A percentile compares a stretch with the other conserved stretches of the same genome.
Conservation (phyloP, 2,329 filamentous ascomycete species). For the Ceratocystis destructans region DNA sequence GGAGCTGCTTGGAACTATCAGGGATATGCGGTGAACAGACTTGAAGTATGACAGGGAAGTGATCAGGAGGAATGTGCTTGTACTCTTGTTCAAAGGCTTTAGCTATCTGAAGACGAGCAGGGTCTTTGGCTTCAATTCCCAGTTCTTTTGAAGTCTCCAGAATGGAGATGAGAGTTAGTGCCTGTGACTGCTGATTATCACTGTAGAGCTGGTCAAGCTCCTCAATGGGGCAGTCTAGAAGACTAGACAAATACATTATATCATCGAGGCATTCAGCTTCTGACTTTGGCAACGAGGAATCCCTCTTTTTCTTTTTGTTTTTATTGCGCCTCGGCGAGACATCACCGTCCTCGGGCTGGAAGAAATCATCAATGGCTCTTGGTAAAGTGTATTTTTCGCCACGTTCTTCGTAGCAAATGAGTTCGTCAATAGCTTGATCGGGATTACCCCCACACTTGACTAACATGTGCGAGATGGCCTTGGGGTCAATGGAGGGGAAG, state of each 20-base stretch:
- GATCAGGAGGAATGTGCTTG: constrained; percentile 32
- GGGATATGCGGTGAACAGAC: constrained; percentile 26
- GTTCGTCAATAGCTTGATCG: constrained; percentile 54
- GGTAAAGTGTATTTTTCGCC: constrained; percentile 26
- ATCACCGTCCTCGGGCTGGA: constrained; percentile 38
- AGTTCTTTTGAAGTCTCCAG: constrained; percentile 32
- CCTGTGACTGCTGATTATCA: constrained; percentile 28
- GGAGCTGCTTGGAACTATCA: constrained; percentile 30
- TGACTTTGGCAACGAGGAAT: neutral
- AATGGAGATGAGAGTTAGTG: constrained; percentile 31
- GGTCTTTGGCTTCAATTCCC: constrained; percentile 26
- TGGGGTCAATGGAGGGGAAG: constrained; percentile 9
- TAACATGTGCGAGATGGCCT: constrained; percentile 8
- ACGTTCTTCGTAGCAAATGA: constrained; percentile 61
- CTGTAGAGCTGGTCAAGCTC: constrained; percentile 32
- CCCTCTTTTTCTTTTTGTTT: constrained; percentile 30
- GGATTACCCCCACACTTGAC: constrained; percentile 5
- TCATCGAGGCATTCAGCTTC: constrained; percentile 24
- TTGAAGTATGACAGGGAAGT: constrained; percentile 32
- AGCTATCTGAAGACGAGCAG: constrained; percentile 24
- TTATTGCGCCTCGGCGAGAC: constrained; percentile 24
- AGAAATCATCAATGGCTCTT: constrained; percentile 76
- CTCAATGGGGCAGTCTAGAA: constrained; percentile 30
- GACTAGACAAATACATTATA: constrained; percentile 33
- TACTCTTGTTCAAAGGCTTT: constrained; percentile 29